Evolutionary conservation across 768 basidiomycete genomes (phyloP).

Genomic region (Trametes cingulata): DNA sequence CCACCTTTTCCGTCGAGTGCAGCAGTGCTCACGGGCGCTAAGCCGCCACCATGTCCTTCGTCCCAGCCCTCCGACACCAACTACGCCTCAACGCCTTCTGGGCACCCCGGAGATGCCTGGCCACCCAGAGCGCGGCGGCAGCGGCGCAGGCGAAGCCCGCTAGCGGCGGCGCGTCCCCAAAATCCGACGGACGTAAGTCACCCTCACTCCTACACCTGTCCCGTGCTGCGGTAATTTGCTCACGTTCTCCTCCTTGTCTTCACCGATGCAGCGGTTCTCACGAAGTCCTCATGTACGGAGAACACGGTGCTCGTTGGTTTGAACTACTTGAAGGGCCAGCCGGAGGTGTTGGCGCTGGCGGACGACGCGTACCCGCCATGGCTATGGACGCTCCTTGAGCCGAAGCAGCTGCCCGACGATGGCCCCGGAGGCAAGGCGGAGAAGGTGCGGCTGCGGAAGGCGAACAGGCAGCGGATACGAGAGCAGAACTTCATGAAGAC

Average conservation of each 20-base stretch:
- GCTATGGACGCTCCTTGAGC: slow-evolving; percentile 79
- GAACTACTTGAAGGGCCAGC: slow-evolving; percentile 81
- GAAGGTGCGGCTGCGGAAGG: slow-evolving; percentile 51
- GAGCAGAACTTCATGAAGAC: slow-evolving; percentile 87
- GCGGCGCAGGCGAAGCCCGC: slow-evolving; percentile 1
- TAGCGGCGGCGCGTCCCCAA: neutral
- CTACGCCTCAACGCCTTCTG: slow-evolving; percentile 24
- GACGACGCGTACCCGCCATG: slow-evolving; percentile 89
- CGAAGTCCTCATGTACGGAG: slow-evolving; percentile 63
- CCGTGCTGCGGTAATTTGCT: neutral
- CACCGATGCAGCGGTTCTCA: slow-evolving; percentile 9
- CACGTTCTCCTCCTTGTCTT: neutral
- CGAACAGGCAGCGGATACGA: slow-evolving; percentile 70
- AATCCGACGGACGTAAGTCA: slow-evolving; percentile 3
- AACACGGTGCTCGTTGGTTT: slow-evolving; percentile 80
- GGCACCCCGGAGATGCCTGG: slow-evolving; percentile 25
- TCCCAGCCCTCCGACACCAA: slow-evolving; percentile 27
- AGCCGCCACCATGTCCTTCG: slow-evolving; percentile 30
- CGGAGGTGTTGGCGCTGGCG: slow-evolving; percentile 69
- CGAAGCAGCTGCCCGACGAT: slow-evolving; percentile 63
- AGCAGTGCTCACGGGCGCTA: neutral
- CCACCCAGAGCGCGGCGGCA: slow-evolving; percentile 18
- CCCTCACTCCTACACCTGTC: neutral
- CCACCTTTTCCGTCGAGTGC: neutral
- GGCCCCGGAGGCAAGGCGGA: slow-evolving; percentile 71